Evolutionary conservation across 106 monocot species (phyloP), one percentile per base, ranked within the genome.

Genomic region (Alisma plantagoaquatica): DNA sequence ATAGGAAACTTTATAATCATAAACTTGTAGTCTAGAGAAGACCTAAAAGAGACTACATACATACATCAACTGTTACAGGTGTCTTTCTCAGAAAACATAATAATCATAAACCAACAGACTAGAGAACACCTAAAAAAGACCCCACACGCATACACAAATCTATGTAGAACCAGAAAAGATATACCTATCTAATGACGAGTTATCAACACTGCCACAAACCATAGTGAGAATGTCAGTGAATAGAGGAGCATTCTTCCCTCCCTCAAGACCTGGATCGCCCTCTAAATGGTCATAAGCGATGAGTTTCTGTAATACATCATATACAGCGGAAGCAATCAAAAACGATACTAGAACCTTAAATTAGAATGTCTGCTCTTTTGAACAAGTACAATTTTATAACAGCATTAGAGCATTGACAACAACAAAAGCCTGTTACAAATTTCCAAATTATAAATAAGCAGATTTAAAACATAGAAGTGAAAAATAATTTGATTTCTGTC

Each of bases 221-320:
- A 87, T 84, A 60, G 60, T 94, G 30, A 94, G 75, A 68, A 94
- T 84, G 41, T 84, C 83, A 0, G 81, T 80, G 69, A 88, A 88
- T 30, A 84, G 29, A 41, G 68, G 70, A 45, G 80, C 51, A 60
- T 75, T 74, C 84, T 84, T 87, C 46, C 84, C 80, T 45, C 70
- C 71, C 67, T 84, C 84, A 25, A 94, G 56, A 58, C 94, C 94
- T 70, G 81, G 76, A 71, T 88, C 94, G 49, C 94, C 94, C 75
- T 94, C 94, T 75, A 94, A 71, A 75, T 94, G 94, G 68, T 94
- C 83, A 60, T 94, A 94, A 24, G 94, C 87, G 59, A 94, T 88
- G 73, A 94, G 88, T 88, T 94, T 94, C 94, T 94, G 87, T 26
- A 38, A 54, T 50, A 56, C 23, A 51, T 6, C n/a, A n/a, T n/a